phyloP scores from a whole-genome alignment of 257 asterid genomes.

The Petunia axillaris region DNA sequence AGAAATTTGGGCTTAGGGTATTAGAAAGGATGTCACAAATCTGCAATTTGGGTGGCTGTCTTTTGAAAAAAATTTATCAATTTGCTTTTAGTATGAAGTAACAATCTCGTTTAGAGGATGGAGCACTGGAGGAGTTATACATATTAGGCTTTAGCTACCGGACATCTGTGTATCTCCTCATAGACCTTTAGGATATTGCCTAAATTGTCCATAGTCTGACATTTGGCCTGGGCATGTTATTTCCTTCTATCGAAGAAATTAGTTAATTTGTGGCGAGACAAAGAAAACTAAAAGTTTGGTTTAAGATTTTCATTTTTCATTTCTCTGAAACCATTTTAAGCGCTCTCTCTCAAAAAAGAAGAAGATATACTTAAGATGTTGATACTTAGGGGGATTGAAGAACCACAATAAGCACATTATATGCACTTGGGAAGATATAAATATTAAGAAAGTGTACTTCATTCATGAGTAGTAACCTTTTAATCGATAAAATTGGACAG shows the following conservation, averaged over 20 bases:
- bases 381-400: too few relatives aligned
- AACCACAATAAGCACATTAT: too few relatives aligned
- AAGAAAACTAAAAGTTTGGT: not conserved
- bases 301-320: not conserved
- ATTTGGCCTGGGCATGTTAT: not conserved
- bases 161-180: not conserved
- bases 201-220: not conserved
- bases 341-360: too few relatives aligned
- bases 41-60: conserved; percentile 9
- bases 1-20: not conserved
- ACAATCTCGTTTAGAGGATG: not conserved
- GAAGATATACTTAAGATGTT: too few relatives aligned
- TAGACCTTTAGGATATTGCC: not conserved
- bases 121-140: not conserved
- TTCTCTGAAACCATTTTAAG: not conserved
- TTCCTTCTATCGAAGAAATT: not conserved
- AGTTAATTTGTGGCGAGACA: not conserved
- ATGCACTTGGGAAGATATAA: not conserved
- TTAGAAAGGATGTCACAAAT: not conserved
- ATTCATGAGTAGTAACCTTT: not conserved
- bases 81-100: not conserved
- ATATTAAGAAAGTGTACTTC: not conserved
- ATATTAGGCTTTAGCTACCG: not conserved
- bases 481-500: not conserved
- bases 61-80: not conserved